Percentiles rank a stretch among this genome's conserved stretches.
These are phyloP conservation scores for Oldenlandia corymbosa DNA, from an alignment of 257 asterid genomes.

Conservation along the genomic window DNA sequence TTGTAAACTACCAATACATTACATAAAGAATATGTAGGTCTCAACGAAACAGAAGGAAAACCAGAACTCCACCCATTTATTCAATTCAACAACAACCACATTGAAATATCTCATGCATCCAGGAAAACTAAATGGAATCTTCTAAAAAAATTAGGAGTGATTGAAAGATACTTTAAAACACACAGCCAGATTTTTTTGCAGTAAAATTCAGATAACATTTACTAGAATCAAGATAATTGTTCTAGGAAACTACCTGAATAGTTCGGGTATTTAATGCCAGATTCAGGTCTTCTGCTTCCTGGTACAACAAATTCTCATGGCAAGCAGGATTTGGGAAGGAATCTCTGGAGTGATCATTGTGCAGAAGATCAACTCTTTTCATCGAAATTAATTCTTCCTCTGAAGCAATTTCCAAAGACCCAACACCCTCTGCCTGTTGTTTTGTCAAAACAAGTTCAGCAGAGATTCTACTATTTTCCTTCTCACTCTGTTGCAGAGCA, in stretches of 20 bases:
- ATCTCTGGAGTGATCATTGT: constrained; percentile 28
- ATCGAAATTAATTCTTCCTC: constrained; percentile 27
- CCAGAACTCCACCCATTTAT: not conserved
- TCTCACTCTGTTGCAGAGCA: constrained; percentile 47
- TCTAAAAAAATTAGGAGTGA: not conserved
- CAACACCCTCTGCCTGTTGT: constrained; percentile 41
- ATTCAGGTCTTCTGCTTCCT: constrained; percentile 24
- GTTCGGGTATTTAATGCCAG: constrained; percentile 19
- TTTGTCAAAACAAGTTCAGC: constrained; percentile 50
- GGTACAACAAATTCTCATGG: constrained; percentile 14
- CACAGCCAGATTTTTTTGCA: not conserved
- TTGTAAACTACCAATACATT: too few relatives aligned
- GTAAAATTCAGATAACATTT: not conserved
- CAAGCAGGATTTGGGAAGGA: constrained; percentile 27
- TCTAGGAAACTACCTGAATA: constrained; percentile 39
- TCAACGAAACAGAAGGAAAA: not conserved
- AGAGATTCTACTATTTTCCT: constrained; percentile 43
- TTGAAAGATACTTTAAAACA: too few relatives aligned
- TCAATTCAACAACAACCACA: not conserved
- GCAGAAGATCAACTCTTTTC: constrained; percentile 16
- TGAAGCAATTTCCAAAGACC: constrained; percentile 22
- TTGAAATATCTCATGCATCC: not conserved
- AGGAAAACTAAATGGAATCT: not conserved
- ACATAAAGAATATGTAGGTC: not conserved
- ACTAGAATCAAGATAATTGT: not conserved